Percentiles rank a stretch among this genome's conserved stretches.
These are phyloP conservation scores for Fagopyrum esculentum DNA, from an alignment of 148 eudicot genomes.

Conservation along the genomic window DNA sequence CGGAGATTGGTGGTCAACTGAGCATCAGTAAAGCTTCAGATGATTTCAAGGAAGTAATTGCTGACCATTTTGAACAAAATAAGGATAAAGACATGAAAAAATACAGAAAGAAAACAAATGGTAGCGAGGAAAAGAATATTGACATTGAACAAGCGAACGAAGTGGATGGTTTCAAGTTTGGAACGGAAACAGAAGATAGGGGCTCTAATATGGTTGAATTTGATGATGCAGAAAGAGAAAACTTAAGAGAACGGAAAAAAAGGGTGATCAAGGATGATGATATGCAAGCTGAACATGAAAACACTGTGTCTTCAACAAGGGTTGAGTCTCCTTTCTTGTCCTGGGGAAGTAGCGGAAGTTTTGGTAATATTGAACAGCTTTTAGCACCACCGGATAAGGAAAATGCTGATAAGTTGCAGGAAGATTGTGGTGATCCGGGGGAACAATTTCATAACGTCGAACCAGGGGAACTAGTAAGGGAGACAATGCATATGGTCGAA, in stretches of 20 bases:
- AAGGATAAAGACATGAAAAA: constrained; percentile 25
- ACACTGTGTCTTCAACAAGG: neutral
- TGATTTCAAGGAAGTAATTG: neutral
- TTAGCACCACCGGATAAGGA: neutral
- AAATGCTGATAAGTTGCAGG: neutral
- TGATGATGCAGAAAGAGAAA: constrained; percentile 8
- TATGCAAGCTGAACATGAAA: constrained; percentile 7
- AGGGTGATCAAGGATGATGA: constrained; percentile 3
- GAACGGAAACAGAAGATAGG: constrained; percentile 2
- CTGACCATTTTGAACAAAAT: constrained; percentile 23
- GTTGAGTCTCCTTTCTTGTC: neutral
- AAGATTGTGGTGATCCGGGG: neutral
- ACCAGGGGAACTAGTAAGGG: constrained; percentile 12
- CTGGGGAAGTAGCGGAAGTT: neutral
- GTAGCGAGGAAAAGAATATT: constrained; percentile 16
- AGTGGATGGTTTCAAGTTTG: constrained; percentile 14
- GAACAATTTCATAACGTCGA: neutral
- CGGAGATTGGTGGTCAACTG: neutral
- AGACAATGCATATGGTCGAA: neutral
- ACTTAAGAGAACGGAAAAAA: neutral
- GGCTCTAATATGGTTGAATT: neutral
- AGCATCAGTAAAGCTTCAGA: neutral
- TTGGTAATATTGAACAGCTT: neutral
- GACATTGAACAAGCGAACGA: constrained; percentile 18
- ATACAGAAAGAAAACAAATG: constrained; percentile 17